Base-by-base conservation (phyloP, 1,139 yeast species). In the Sporopachydermia cereana region DNA sequence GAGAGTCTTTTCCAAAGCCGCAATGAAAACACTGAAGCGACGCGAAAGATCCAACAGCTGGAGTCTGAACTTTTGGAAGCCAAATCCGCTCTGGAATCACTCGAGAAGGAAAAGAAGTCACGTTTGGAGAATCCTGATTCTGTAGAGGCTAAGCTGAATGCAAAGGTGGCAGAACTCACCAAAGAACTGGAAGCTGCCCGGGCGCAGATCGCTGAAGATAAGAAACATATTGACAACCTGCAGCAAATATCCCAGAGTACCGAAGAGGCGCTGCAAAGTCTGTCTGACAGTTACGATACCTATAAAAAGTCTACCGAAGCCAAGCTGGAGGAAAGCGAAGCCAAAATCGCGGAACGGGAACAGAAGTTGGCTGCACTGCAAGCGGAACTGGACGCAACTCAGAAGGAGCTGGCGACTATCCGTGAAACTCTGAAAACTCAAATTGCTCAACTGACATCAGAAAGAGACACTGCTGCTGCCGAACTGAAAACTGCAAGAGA, bases 1-100 rank as follows among this genome's bases (percentile, higher is more conserved):
- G 68, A 67, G 41, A 65, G 74, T 21, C 9, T 34, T 7, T 12
- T 34, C 20, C 77, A 84, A 43, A 83, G 78, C 54, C 85, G 82
- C 55, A 68, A 74, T 18, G 79, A 80, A 57, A 68, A 84, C 47
- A 91, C 83, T 49, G 68, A 72, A 41, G 69, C 81, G 24, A 65
- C 57, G 36, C 47, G 66, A 41, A 84, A 81, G 48, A 57, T 77
- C 34, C 63, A 70, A 27, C 53, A 64, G 22, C 56, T 68, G 3
- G 61, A 62, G 34, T 67, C 66, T 41, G 65, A 74, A 21, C 57
- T 79, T 46, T 62, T 64, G 3, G 56, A 68, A 1, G 75, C 73
- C 48, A 63, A 66, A 36, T 62, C 62, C 14, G 56, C 67, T 12
- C 63, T 68, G 24, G 22, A 7, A 7, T 12, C 9, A 34, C n/a